Percentiles rank a stretch among this genome's conserved stretches.
These are phyloP conservation scores for Amanita rubescens DNA, from an alignment of 768 basidiomycete genomes.

Conservation along the genomic window DNA sequence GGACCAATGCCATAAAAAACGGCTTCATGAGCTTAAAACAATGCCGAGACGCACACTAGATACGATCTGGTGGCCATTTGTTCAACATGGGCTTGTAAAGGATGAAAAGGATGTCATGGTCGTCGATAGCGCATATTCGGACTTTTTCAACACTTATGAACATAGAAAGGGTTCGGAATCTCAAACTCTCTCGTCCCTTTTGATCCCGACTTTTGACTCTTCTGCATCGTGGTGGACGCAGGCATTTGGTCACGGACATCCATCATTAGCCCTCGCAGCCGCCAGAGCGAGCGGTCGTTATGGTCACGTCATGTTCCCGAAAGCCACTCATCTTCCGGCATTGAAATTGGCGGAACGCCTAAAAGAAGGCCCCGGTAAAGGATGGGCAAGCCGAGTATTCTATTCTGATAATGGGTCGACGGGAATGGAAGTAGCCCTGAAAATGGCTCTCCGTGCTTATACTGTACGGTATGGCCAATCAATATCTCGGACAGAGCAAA, in stretches of 20 bases:
- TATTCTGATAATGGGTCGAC: slow-evolving; percentile 95
- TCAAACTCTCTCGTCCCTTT: slow-evolving; percentile 19
- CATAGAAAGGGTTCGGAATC: slow-evolving; percentile 12
- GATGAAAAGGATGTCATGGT: slow-evolving; percentile 72
- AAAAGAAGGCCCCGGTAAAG: slow-evolving; percentile 67
- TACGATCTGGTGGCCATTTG: slow-evolving; percentile 95
- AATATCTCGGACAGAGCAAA: slow-evolving; percentile 31
- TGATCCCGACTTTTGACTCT: slow-evolving; percentile 68
- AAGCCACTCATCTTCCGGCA: slow-evolving; percentile 81
- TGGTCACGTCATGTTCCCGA: slow-evolving; percentile 96
- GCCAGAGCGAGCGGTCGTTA: slow-evolving; percentile 89
- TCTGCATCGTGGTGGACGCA: slow-evolving; percentile 99
- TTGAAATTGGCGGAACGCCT: slow-evolving; percentile 77
- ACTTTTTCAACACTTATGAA: slow-evolving; percentile 76
- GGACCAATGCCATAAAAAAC: slow-evolving; percentile 51
- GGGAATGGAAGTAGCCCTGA: slow-evolving; percentile 94
- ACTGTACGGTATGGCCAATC: slow-evolving; percentile 29
- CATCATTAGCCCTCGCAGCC: slow-evolving; percentile 75
- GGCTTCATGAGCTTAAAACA: slow-evolving; percentile 66
- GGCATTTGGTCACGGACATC: slow-evolving; percentile 75
- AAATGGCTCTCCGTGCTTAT: slow-evolving; percentile 86
- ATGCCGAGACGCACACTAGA: slow-evolving; percentile 76
- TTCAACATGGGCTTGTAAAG: slow-evolving; percentile 75
- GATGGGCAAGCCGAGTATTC: slow-evolving; percentile 89
- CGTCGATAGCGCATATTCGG: slow-evolving; percentile 84